Evolutionary conservation across 1,284 basidiomycete genomes (phyloP).

Genomic region (Ceratobasidium sp.): DNA sequence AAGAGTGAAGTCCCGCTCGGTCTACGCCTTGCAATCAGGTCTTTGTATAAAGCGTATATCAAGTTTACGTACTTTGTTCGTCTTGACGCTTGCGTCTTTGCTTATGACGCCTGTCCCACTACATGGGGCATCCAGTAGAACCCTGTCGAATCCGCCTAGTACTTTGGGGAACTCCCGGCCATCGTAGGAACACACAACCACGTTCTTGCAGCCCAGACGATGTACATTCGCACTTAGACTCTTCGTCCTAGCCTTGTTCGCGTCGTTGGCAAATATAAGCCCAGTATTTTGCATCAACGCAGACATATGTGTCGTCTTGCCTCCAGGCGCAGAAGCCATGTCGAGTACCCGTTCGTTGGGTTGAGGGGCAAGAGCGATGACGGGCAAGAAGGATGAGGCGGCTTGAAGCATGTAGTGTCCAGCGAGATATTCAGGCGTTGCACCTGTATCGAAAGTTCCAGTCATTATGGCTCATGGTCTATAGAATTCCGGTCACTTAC

Average conservation of each 20-base stretch:
- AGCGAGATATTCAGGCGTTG: constrained; percentile 98
- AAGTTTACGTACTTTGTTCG: constrained; percentile 82
- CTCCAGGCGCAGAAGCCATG: constrained; percentile 98
- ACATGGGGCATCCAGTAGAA: constrained; percentile 96
- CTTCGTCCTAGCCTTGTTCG: constrained; percentile 94
- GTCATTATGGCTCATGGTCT: constrained; percentile 4
- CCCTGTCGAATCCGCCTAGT: constrained; percentile 97
- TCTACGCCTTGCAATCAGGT: constrained; percentile 58
- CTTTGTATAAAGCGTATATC: not conserved
- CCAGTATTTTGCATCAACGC: constrained; percentile 98
- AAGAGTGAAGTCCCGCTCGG: constrained; percentile 92
- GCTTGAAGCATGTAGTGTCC: constrained; percentile 99
- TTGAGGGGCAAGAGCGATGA: constrained; percentile 93
- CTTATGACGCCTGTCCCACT: constrained; percentile 98
- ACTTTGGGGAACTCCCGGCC: constrained; percentile 99
- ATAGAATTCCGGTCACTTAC: constrained; percentile 50
- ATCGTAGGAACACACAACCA: constrained; percentile 97
- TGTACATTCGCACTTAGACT: constrained; percentile 97
- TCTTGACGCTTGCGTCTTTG: constrained; percentile 97
- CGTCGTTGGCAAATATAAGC: constrained; percentile 98
- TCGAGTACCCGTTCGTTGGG: constrained; percentile 95
- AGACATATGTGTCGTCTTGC: constrained; percentile 96
- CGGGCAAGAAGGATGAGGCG: constrained; percentile 98
- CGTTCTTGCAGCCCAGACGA: constrained; percentile 97
- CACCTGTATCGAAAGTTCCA: constrained; percentile 56